Percentiles rank a stretch among this genome's conserved stretches.
These are phyloP conservation scores for Camellia sinensis DNA, from an alignment of 148 eudicot genomes.

Conservation along the genomic window DNA sequence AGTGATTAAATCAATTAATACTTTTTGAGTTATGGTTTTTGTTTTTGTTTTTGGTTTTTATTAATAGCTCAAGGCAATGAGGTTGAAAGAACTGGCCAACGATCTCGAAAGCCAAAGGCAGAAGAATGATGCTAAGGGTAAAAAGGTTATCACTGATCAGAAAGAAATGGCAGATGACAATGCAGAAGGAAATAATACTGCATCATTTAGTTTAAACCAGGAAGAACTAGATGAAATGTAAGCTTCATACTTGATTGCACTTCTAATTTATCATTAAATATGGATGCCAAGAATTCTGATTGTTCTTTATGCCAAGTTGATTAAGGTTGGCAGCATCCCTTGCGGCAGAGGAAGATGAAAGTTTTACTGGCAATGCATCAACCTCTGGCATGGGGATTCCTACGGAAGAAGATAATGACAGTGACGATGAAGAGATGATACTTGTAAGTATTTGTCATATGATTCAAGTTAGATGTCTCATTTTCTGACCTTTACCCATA, in stretches of 20 bases:
- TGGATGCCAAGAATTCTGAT: conserved; percentile 6
- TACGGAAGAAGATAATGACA: conserved; percentile 49
- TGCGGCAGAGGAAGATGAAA: conserved; percentile 65
- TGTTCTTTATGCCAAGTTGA: conserved; percentile 20
- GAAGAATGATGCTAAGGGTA: conserved; percentile 57
- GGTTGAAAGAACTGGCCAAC: conserved; percentile 62
- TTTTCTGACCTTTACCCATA: neutral
- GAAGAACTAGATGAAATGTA: conserved; percentile 78
- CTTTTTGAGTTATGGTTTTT: neutral
- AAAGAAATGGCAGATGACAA: conserved; percentile 18
- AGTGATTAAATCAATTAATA: neutral
- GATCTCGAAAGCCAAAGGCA: conserved; percentile 67
- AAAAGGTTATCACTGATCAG: conserved; percentile 42
- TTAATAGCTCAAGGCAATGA: conserved; percentile 66
- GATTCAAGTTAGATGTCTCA: conserved; percentile 8
- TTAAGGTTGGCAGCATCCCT: conserved; percentile 94
- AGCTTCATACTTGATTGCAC: conserved; percentile 25
- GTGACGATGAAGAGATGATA: conserved; percentile 87
- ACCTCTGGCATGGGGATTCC: conserved; percentile 37
- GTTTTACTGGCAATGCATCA: conserved; percentile 39
- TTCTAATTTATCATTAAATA: neutral
- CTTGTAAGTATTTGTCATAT: conserved; percentile 41
- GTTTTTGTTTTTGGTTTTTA: conserved; percentile 12
- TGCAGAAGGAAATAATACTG: conserved; percentile 18
- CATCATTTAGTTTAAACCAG: conserved; percentile 37